phyloP scores from a whole-genome alignment of 2,329 filamentous ascomycete genomes.

The Penicillium expansum region DNA sequence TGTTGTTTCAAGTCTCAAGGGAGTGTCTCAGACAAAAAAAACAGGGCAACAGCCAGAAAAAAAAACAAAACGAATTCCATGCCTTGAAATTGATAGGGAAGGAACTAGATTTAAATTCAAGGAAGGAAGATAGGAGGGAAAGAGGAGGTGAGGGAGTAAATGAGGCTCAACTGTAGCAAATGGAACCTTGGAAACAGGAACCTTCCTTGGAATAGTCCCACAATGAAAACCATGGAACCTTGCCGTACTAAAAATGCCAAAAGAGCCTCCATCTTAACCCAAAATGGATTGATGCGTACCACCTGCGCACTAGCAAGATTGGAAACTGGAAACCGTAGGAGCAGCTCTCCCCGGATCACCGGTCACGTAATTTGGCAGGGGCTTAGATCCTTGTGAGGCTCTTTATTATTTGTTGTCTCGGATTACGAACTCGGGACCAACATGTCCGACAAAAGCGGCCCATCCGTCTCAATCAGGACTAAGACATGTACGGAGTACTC shows the following conservation, averaged over 20 bases:
- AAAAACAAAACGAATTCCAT: not conserved
- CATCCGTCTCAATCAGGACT: not conserved
- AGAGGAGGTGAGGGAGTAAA: not conserved
- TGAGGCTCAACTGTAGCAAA: not conserved
- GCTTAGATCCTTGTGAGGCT: not conserved
- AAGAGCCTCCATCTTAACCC: too few relatives aligned
- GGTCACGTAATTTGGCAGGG: not conserved
- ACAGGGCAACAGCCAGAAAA: not conserved
- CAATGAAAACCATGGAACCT: not conserved
- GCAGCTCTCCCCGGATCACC: not conserved
- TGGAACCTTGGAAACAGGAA: not conserved
- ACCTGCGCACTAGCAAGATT: too few relatives aligned
- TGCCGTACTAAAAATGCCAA: not conserved
- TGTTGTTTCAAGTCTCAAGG: not conserved
- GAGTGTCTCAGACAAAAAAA: not conserved
- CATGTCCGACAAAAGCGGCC: not conserved
- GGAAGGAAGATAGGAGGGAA: not conserved
- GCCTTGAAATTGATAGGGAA: not conserved
- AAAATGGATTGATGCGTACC: too few relatives aligned
- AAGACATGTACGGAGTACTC: not conserved
- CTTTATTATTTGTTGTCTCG: not conserved
- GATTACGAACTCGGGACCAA: not conserved
- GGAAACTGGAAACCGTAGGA: too few relatives aligned
- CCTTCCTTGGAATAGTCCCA: not conserved
- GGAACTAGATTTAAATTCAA: not conserved